These are phyloP conservation scores for Umbelopsis sp. DNA, from an alignment of 192 early-diverging fungal species.

Conservation along the genomic window DNA sequence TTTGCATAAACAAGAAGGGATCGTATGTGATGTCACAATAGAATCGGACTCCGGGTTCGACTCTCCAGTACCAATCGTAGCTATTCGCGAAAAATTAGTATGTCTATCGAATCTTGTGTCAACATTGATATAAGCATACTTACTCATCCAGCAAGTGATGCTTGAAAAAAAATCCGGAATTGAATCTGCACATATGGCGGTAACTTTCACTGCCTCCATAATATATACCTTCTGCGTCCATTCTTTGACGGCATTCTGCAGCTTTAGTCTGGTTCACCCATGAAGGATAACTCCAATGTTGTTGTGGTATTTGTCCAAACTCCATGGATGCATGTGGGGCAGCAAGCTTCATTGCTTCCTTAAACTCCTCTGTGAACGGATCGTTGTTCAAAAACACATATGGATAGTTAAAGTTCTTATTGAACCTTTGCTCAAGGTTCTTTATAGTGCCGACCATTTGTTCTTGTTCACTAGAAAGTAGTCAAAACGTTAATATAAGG, in stretches of 20 bases:
- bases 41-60: conserved; percentile 69
- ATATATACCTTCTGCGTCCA: conserved; percentile 63
- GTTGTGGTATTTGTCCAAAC: conserved; percentile 68
- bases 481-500: too few relatives aligned
- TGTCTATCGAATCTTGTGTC: not conserved
- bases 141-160: conserved; percentile 59
- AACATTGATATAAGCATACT: not conserved
- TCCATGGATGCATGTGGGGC: conserved; percentile 62
- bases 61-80: conserved; percentile 66
- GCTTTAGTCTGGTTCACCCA: conserved; percentile 73
- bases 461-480: conserved; percentile 50
- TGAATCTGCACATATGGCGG: conserved; percentile 87
- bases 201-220: conserved; percentile 80
- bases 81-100: conserved; percentile 14
- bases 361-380: conserved; percentile 73
- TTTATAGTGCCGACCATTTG: conserved; percentile 54
- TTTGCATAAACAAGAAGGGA: conserved; percentile 67
- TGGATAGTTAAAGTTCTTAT: conserved; percentile 75
- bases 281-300: conserved; percentile 77
- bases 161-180: conserved; percentile 63
- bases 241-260: conserved; percentile 53
- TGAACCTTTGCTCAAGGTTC: conserved; percentile 72
- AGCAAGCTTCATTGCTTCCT: conserved; percentile 44
- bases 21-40: conserved; percentile 67
- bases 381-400: conserved; percentile 82